These are phyloP conservation scores for Zygosaccharomyces lentus DNA, from an alignment of 805 yeast species.

Conservation along the genomic window DNA sequence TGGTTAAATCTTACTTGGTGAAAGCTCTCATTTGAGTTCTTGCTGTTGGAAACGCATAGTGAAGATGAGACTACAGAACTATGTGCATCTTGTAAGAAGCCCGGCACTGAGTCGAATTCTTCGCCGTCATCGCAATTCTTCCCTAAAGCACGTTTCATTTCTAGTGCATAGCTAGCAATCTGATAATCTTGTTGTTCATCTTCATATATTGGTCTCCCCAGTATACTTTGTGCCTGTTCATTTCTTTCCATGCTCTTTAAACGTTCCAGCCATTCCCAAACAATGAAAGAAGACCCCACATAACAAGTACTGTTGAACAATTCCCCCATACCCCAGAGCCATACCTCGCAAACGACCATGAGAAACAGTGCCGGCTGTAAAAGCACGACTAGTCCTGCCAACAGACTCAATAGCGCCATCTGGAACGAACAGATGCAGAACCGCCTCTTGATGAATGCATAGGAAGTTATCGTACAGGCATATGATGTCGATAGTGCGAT, in stretches of 20 bases:
- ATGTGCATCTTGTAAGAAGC: not conserved
- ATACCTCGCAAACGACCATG: conserved; percentile 69
- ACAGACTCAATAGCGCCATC: conserved; percentile 51
- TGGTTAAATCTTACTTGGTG: conserved; percentile 19
- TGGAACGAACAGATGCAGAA: conserved; percentile 43
- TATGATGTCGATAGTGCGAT: conserved; percentile 68
- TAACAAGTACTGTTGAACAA: conserved; percentile 69
- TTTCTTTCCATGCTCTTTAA: conserved; percentile 52
- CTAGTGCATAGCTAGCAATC: conserved; percentile 30
- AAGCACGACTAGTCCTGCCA: conserved; percentile 53
- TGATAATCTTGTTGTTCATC: conserved; percentile 45
- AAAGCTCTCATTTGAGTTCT: conserved; percentile 15
- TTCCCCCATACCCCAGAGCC: conserved; percentile 72
- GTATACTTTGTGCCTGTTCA: conserved; percentile 62
- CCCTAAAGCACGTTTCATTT: conserved; percentile 25
- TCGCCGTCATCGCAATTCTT: conserved; percentile 12
- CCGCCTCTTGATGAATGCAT: conserved; percentile 48
- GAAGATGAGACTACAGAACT: conserved; percentile 5
- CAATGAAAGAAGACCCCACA: conserved; percentile 64
- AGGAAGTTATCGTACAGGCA: conserved; percentile 58
- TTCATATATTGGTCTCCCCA: conserved; percentile 72
- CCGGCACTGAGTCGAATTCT: conserved; percentile 2
- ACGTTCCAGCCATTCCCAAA: conserved; percentile 84
- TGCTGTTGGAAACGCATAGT: not conserved
- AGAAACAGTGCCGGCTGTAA: conserved; percentile 66